phyloP scores from a whole-genome alignment of 1,284 basidiomycete genomes.

The Nidula niveotomentosa region DNA sequence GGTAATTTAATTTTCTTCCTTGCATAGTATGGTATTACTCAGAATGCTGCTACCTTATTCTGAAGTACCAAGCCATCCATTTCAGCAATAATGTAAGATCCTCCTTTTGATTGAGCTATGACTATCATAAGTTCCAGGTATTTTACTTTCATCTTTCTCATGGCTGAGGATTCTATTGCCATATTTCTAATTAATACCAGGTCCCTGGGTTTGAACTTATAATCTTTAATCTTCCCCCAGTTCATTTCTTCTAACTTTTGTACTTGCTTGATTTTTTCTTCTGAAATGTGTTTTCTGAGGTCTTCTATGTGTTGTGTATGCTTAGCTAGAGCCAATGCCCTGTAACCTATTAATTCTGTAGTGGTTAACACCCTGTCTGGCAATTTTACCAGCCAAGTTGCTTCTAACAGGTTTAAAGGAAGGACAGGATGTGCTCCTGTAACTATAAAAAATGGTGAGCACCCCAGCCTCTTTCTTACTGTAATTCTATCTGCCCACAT shows the following conservation, averaged over 20 bases:
- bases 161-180: slow-evolving; percentile 9
- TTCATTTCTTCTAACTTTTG: not conserved
- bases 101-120: slow-evolving; percentile 8
- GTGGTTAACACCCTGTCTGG: slow-evolving; percentile 10
- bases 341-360: slow-evolving; percentile 10
- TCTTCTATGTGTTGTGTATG: slow-evolving; percentile 9
- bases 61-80: slow-evolving; percentile 23
- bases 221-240: slow-evolving; percentile 5
- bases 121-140: slow-evolving; percentile 24
- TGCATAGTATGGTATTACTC: slow-evolving; percentile 24
- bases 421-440: slow-evolving; percentile 24
- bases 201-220: slow-evolving; percentile 12
- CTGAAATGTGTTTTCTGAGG: slow-evolving; percentile 2
- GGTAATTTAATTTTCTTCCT: slow-evolving; percentile 5
- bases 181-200: slow-evolving; percentile 18
- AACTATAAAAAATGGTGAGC: slow-evolving; percentile 20
- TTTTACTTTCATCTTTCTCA: slow-evolving; percentile 15
- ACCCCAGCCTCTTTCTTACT: slow-evolving; percentile 14
- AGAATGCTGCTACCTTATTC: slow-evolving; percentile 23
- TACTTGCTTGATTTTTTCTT: not conserved
- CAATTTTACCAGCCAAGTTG: slow-evolving; percentile 20
- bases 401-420: slow-evolving; percentile 26
- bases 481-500: slow-evolving; percentile 21
- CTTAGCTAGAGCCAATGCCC: slow-evolving; percentile 12
- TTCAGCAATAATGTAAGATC: slow-evolving; percentile 21